These are phyloP conservation scores for Globisporangium middletonii DNA, from an alignment of 352 stramenopile species.

Conservation along the genomic window DNA sequence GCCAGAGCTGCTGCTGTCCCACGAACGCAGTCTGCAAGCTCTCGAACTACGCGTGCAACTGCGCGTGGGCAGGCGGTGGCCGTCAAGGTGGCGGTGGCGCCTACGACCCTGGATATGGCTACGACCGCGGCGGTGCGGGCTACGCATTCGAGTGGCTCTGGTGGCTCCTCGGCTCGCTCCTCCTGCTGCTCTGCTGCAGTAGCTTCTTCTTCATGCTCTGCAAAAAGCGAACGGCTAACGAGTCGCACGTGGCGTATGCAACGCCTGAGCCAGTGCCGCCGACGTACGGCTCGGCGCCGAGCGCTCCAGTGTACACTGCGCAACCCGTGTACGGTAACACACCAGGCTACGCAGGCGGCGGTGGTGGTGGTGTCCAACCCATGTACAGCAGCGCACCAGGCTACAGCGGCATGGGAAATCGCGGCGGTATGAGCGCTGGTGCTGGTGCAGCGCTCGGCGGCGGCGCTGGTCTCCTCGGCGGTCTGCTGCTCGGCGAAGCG, in stretches of 20 bases:
- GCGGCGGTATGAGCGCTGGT: conserved; percentile 38
- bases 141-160: no score
- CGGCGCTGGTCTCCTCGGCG: conserved; percentile 37
- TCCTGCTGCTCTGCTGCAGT: no score
- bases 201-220: not conserved
- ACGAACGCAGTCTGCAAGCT: no score
- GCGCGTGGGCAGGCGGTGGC: no score
- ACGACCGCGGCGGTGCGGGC: no score
- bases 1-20: no score
- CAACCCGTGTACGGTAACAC: no score
- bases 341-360: not conserved
- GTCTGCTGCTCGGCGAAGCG: conserved; percentile 29
- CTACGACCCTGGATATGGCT: no score
- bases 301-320: conserved; percentile 11
- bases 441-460: conserved; percentile 41
- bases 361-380: conserved; percentile 9
- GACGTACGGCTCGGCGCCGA: conserved; percentile 2
- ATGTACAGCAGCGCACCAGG: conserved; percentile 11
- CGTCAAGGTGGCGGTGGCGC: no score
- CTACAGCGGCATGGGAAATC: conserved; percentile 12
- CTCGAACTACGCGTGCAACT: no score
- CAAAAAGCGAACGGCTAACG: not conserved
- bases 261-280: conserved; percentile 1
- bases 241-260: conserved; percentile 3
- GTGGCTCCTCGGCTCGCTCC: no score